Percentiles rank a stretch among this genome's conserved stretches.
Evolutionary conservation across 345 rosid genomes (phyloP).

Genomic region (Heritiera littoralis): DNA sequence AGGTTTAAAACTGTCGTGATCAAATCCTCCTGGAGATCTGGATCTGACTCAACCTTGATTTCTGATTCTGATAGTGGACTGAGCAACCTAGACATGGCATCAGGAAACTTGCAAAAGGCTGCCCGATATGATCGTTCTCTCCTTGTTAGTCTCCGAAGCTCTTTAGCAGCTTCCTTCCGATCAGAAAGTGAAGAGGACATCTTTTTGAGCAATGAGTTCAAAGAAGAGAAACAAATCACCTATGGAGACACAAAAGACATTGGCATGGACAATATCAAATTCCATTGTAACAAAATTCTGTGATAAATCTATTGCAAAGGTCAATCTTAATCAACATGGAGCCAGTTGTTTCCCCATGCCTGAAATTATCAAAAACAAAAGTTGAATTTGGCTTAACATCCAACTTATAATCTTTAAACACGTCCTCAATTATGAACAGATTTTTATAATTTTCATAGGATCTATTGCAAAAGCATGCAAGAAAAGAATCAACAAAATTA

Average conservation of each 20-base stretch:
- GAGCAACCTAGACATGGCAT: conserved; percentile 12
- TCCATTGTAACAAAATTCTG: background rate
- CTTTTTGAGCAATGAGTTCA: conserved; percentile 11
- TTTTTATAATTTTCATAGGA: background rate
- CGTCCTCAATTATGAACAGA: background rate
- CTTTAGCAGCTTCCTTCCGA: conserved; percentile 22
- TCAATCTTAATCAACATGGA: background rate
- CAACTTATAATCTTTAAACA: background rate
- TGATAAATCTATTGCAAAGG: background rate
- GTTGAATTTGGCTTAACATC: background rate
- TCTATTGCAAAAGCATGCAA: background rate
- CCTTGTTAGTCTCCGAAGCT: conserved; percentile 16
- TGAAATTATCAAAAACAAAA: background rate
- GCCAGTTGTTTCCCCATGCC: background rate
- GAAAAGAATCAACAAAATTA: background rate
- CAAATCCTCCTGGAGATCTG: conserved; percentile 17
- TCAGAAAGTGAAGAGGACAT: conserved; percentile 12
- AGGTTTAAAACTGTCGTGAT: conserved; percentile 13
- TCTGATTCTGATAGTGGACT: background rate
- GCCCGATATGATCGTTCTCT: background rate
- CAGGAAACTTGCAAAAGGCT: background rate
- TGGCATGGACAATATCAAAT: conserved; percentile 10
- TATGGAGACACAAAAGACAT: background rate
- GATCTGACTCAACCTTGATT: background rate
- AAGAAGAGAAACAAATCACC: background rate